Percentiles rank a stretch among this genome's conserved stretches.
These are phyloP conservation scores for Ammopiptanthus mongolicus DNA, from an alignment of 306 rosid species.

Conservation along the genomic window DNA sequence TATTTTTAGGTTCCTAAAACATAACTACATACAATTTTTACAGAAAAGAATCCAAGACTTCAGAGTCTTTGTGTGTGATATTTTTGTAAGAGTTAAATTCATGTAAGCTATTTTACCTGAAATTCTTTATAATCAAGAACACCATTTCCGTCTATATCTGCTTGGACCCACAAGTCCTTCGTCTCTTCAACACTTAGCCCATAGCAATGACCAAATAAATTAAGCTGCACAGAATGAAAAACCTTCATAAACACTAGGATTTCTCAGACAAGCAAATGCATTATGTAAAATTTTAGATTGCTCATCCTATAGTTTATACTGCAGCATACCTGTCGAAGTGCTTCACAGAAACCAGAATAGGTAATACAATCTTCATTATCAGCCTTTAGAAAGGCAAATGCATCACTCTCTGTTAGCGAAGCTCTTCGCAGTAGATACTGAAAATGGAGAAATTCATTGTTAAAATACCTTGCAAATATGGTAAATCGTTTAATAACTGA, in stretches of 20 bases:
- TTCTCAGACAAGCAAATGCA: background rate
- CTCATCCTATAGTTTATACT: background rate
- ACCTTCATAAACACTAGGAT: background rate
- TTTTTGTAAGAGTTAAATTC: background rate
- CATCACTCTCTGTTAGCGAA: conserved; percentile 56
- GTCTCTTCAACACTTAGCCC: conserved; percentile 63
- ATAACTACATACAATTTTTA: background rate
- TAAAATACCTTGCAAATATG: conserved; percentile 11
- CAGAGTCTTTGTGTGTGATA: background rate
- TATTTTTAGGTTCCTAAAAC: no score
- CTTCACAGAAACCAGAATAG: conserved; percentile 67
- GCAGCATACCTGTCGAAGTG: conserved; percentile 54
- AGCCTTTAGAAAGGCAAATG: conserved; percentile 68
- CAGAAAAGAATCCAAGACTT: background rate
- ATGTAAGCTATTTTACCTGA: conserved; percentile 42
- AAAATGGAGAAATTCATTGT: conserved; percentile 30
- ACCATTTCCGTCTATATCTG: conserved; percentile 57
- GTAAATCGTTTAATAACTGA: background rate
- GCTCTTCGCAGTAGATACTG: conserved; percentile 63
- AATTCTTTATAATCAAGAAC: conserved; percentile 60
- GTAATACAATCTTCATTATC: conserved; percentile 64
- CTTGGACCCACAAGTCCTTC: conserved; percentile 70
- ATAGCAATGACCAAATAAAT: conserved; percentile 59
- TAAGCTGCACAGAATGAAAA: conserved; percentile 46
- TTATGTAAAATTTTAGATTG: background rate